phyloP scores from a whole-genome alignment of 2,329 filamentous ascomycete genomes.

The Paradendryphiella salina region DNA sequence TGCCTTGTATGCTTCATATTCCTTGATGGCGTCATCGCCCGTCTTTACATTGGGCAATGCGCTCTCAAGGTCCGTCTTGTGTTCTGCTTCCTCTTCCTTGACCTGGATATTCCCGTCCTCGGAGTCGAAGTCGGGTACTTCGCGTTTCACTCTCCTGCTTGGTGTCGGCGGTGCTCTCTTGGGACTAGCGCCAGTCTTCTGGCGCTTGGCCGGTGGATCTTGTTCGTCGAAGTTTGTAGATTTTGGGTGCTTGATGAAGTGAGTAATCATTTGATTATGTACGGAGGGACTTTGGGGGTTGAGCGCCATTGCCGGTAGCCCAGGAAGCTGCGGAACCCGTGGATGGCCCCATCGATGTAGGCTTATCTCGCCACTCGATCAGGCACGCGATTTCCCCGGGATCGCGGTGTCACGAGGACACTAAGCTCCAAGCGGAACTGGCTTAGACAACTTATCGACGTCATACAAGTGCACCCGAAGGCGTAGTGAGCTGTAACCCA shows the following conservation, averaged over 20 bases:
- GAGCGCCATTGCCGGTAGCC: slow-evolving; percentile 39
- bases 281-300: slow-evolving; percentile 49
- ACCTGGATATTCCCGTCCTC: slow-evolving; percentile 45
- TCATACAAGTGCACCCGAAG: no score
- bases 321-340: slow-evolving; percentile 2
- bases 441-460: no score
- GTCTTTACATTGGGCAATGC: slow-evolving; percentile 67
- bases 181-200: slow-evolving; percentile 34
- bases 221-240: slow-evolving; percentile 51
- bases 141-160: slow-evolving; percentile 29
- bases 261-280: slow-evolving; percentile 55
- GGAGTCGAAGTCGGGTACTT: slow-evolving; percentile 48
- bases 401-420: slow-evolving; percentile 23
- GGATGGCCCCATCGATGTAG: slow-evolving; percentile 5
- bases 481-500: not conserved
- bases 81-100: slow-evolving; percentile 29
- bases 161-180: slow-evolving; percentile 27
- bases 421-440: slow-evolving; percentile 1
- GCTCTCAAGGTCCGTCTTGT: slow-evolving; percentile 69
- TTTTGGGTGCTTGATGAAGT: slow-evolving; percentile 50
- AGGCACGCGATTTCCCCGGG: slow-evolving; percentile 12
- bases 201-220: slow-evolving; percentile 51
- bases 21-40: slow-evolving; percentile 72
- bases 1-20: slow-evolving; percentile 73
- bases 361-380: slow-evolving; percentile 4